A percentile compares a stretch with the other conserved stretches of the same genome.
Evolutionary conservation across 83 land plant species (phyloP).

Genomic region (Diphasiastrum complanatum): DNA sequence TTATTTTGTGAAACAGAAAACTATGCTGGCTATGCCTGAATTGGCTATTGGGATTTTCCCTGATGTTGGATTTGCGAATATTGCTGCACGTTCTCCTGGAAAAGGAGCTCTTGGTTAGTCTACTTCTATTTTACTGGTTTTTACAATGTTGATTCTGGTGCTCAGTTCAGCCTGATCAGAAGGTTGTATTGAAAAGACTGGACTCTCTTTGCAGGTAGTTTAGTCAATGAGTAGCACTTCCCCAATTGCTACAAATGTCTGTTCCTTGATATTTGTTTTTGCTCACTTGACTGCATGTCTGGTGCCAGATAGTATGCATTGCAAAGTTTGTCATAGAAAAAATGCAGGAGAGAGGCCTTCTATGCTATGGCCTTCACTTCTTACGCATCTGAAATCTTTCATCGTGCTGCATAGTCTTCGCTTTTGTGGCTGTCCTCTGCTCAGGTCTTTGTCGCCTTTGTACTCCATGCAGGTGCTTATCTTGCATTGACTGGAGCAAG

Average conservation of each 20-base stretch:
- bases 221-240: too few species aligned
- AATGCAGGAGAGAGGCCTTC: too few species aligned
- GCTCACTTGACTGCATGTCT: too few species aligned
- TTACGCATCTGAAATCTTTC: not conserved
- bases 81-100: conserved; percentile 80
- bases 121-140: not conserved
- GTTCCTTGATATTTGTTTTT: too few species aligned
- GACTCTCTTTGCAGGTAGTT: too few species aligned
- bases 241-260: too few species aligned
- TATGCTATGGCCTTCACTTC: not conserved
- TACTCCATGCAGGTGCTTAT: conserved; percentile 76
- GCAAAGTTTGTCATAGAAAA: too few species aligned
- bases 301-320: too few species aligned
- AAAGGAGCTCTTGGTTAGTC: conserved; percentile 75
- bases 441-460: not conserved
- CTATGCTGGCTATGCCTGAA: conserved; percentile 98
- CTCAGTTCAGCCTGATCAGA: too few species aligned
- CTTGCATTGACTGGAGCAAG: conserved; percentile 85
- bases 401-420: not conserved
- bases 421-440: not conserved
- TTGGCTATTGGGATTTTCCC: conserved; percentile 96
- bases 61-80: conserved; percentile 91
- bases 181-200: too few species aligned
- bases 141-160: too few species aligned
- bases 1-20: conserved; percentile 43